Evolutionary conservation across 306 rosid genomes (phyloP).

Genomic region (Casuarina cunninghamiana): DNA sequence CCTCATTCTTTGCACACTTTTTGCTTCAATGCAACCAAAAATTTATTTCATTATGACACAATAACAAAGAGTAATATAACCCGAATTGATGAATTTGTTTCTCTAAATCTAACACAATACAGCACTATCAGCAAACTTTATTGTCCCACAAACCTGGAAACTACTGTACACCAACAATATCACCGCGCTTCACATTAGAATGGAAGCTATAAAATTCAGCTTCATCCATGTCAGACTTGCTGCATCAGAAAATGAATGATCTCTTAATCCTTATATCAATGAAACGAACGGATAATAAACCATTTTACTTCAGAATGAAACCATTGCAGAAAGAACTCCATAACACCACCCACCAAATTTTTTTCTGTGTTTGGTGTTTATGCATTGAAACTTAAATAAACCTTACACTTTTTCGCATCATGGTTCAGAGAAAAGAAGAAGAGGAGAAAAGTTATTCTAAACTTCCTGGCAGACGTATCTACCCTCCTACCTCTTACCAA

Average conservation of each 20-base stretch:
- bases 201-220: conserved; percentile 68
- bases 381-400: no score
- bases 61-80: background rate
- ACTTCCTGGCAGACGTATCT: background rate
- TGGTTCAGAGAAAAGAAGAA: no score
- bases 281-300: conserved; percentile 3
- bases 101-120: background rate
- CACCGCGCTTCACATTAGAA: conserved; percentile 82
- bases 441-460: no score
- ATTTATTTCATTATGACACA: no score
- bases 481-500: no score
- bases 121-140: no score
- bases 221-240: conserved; percentile 61
- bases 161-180: conserved; percentile 74
- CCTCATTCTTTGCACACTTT: no score
- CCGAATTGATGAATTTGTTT: background rate
- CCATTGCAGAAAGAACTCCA: background rate
- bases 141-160: conserved; percentile 68
- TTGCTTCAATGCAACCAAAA: no score
- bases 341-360: no score
- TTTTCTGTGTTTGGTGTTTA: no score
- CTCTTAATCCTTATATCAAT: background rate
- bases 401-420: no score
- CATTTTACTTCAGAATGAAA: background rate
- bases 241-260: conserved; percentile 42